Percentiles rank a stretch among this genome's conserved stretches.
phyloP scores from a whole-genome alignment of 768 basidiomycete genomes.

The Boletus coccyginus region DNA sequence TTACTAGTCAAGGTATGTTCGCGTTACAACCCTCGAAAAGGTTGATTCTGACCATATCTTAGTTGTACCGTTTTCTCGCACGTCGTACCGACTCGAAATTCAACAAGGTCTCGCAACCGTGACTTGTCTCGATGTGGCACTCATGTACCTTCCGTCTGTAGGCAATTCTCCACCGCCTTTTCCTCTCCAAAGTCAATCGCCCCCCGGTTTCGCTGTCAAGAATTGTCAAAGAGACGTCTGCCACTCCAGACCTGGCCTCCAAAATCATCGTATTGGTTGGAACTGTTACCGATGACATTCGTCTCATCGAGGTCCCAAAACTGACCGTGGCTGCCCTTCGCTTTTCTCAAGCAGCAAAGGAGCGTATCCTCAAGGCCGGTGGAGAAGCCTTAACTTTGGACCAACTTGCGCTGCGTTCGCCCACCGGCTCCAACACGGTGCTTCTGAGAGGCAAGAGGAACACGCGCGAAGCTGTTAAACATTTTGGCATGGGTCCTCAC shows the following conservation, averaged over 20 bases:
- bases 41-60: conserved; percentile 9
- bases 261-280: conserved; percentile 90
- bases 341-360: conserved; percentile 90
- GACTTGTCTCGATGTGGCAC: conserved; percentile 1
- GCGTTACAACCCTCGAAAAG: conserved; percentile 8
- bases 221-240: conserved; percentile 79
- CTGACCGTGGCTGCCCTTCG: conserved; percentile 91
- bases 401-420: conserved; percentile 92
- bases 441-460: conserved; percentile 91
- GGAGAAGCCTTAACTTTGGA: conserved; percentile 95
- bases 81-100: conserved; percentile 93
- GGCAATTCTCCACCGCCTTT: conserved; percentile 94
- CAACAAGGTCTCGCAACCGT: conserved; percentile 69
- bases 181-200: conserved; percentile 96
- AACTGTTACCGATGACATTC: conserved; percentile 94
- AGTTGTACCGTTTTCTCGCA: conserved; percentile 99
- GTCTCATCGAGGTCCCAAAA: conserved; percentile 83
- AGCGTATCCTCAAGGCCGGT: conserved; percentile 92
- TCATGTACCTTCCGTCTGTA: conserved; percentile 33
- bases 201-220: conserved; percentile 94
- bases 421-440: conserved; percentile 94
- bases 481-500: conserved; percentile 99
- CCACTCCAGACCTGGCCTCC: conserved; percentile 60
- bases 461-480: conserved; percentile 91
- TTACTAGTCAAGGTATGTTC: conserved; percentile 89